Evolutionary conservation across 2,329 filamentous ascomycete genomes (phyloP), one percentile per base, ranked within the genome.

Genomic region (Dactylellina parvicollis): DNA sequence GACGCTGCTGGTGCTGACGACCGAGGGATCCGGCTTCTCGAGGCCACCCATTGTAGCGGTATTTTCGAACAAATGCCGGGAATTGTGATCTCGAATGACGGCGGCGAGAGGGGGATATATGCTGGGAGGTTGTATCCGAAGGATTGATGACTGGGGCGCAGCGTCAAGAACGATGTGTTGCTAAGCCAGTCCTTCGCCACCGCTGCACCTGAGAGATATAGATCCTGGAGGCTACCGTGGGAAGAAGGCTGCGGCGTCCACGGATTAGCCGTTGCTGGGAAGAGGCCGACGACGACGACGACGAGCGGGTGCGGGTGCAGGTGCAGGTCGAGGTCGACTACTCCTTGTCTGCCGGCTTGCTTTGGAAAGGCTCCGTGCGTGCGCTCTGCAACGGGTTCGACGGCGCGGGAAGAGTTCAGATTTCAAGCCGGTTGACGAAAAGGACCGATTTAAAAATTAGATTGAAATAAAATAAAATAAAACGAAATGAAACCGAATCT

Each of bases 1-100:
- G 28, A 74, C 50, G 16, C 62, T 74, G 46, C 70, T 74, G 38
- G 70, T 69, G 62, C 70, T 74, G 38, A 74, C 70, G 26, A 74
- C 50, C 30, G 70, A 74, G 36, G 70, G 49, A 26, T 74, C 70
- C 28, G 62, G 62, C 26, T 61, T 69, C 24, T 74, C 70, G 20
- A 73, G 47, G 30, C 69, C n/a, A n/a, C n/a, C 69, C 69, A 73
- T 73, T 20, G 24, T 59, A 47, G 52, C 30, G 26, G 54, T 36
- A 18, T 54, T 34, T 18, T 52, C 1, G 28, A n/a, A n/a, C n/a
- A n/a, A n/a, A 1, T 36, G 7, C n/a, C 10, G 28, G 22, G 18
- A 22, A 16, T 9, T 16, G 20, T 36, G 20, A 22, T 24, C 36
- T 10, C 28, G n/a, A 9, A 32, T 36, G 49, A 47, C 14, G 16